Conservation (phyloP, 371 early-diverging fungal genomes). For the Syncephalastrum monosporum region DNA sequence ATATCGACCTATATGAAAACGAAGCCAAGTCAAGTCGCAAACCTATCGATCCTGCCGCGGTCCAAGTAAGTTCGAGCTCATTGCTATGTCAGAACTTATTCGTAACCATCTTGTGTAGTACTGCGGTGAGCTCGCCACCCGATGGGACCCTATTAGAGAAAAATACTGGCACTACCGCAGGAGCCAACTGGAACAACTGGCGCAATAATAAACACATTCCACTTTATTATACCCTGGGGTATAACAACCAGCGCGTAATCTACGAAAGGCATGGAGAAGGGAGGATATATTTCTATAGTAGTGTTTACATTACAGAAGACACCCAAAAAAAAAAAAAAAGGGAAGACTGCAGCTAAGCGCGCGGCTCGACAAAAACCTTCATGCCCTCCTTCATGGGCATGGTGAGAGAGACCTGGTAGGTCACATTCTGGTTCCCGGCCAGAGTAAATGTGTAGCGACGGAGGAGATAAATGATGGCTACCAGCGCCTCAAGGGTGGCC, state of each 20-base stretch:
- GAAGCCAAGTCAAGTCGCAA: slow-evolving; percentile 38
- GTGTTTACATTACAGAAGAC: no score
- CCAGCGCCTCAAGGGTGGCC: slow-evolving; percentile 46
- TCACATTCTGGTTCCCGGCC: slow-evolving; percentile 33
- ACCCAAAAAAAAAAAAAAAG: no score
- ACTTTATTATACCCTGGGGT: no score
- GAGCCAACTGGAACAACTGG: slow-evolving; percentile 27
- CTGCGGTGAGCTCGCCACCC: slow-evolving; percentile 59
- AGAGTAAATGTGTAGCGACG: slow-evolving; percentile 43
- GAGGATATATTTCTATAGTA: no score
- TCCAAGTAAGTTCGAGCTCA: slow-evolving; percentile 29
- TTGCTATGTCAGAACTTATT: neutral
- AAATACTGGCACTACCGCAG: slow-evolving; percentile 79
- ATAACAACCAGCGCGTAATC: no score
- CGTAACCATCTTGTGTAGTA: slow-evolving; percentile 20
- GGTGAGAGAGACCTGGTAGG: slow-evolving; percentile 35
- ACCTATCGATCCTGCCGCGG: slow-evolving; percentile 34
- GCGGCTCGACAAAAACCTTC: slow-evolving; percentile 30
- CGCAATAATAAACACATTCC: neutral
- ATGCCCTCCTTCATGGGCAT: slow-evolving; percentile 51
- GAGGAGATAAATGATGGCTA: slow-evolving; percentile 32
- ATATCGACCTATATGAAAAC: slow-evolving; percentile 69
- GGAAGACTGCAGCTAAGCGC: neutral
- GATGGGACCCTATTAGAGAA: slow-evolving; percentile 64
- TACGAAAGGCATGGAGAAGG: no score